Conservation (phyloP, 1,139 yeast species). For the Hansenula lynferdii region DNA sequence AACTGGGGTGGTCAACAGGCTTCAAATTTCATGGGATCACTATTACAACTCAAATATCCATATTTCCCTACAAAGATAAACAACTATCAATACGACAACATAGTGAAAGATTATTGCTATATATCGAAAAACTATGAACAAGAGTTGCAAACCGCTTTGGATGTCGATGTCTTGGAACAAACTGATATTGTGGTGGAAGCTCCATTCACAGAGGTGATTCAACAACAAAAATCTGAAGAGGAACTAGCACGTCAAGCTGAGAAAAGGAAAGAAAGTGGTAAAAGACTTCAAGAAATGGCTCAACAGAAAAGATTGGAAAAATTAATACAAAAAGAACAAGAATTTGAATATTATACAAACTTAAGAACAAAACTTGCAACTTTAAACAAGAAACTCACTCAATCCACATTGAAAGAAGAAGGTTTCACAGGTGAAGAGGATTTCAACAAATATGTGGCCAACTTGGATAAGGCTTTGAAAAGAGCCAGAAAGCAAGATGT, state of each 20-base stretch:
- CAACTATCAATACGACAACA: constrained; percentile 54
- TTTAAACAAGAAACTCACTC: constrained; percentile 38
- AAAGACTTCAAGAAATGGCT: constrained; percentile 89
- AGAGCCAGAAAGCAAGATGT: constrained; percentile 62
- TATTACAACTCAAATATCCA: constrained; percentile 82
- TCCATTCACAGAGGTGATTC: constrained; percentile 61
- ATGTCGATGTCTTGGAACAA: constrained; percentile 56
- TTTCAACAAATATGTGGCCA: constrained; percentile 61
- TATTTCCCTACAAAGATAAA: constrained; percentile 77
- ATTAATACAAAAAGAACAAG: constrained; percentile 74
- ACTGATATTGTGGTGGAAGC: constrained; percentile 80
- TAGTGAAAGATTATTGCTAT: constrained; percentile 76
- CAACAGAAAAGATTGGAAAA: constrained; percentile 79
- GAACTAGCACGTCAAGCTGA: constrained; percentile 75
- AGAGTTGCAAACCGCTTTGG: constrained; percentile 55
- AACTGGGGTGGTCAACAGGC: constrained; percentile 91
- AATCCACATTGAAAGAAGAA: constrained; percentile 53
- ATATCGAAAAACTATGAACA: constrained; percentile 62
- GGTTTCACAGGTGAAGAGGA: constrained; percentile 77
- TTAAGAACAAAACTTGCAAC: constrained; percentile 49
- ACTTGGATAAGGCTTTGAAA: constrained; percentile 64
- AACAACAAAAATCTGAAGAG: constrained; percentile 76
- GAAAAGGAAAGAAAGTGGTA: constrained; percentile 80
- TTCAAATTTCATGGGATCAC: constrained; percentile 54
- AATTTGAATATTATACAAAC: constrained; percentile 62